Evolutionary conservation across 208 protist species (phyloP), one percentile per base, ranked within the genome.

Genomic region (Trypanosoma conorhini): DNA sequence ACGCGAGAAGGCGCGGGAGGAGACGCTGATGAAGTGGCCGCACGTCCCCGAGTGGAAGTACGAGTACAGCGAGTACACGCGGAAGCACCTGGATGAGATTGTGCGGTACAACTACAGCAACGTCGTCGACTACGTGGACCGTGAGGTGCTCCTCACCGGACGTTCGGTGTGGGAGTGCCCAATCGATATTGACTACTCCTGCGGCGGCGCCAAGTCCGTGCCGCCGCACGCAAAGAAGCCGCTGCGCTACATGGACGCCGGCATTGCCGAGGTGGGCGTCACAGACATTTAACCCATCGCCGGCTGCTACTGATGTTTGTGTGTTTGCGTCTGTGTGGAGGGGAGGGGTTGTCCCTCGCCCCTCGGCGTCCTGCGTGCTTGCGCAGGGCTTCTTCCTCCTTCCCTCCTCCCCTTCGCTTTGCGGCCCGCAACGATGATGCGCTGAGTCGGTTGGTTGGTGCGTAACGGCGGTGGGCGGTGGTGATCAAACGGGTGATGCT

Each of bases 41-140:
- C 72, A 95, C 69, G 88, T 94, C 28, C 89, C 92, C 22, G 54
- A 71, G 70, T 97, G 92, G 92, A 97, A 95, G 81, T 84, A 92
- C 59, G 73, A 92, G 55, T 97, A 95, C 74, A 80, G 89, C 71
- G 57, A 78, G 5, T 93, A 85, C 80, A 93, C 81, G 10, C 76
- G 76, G 55, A 91, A 92, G 67, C 73, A 83, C 70, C 30, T 95
- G 12, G 72, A 80, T 0, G 81, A 97, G 38, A 87, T 97, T 69
- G 85, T 95, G 72, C 82, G 82, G 76, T 89, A 94, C 76, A 97
- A 97, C 76, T 97, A 97, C 76, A 90, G 77, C 26, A 97, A 97
- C 75, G 89, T 95, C 58, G 89, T 95, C 3, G 92, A 97, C 76
- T 97, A 97, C 78, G 78, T 95, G n/a, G 89, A 97, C 55, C 87